Evolutionary conservation across 2,329 filamentous ascomycete genomes (phyloP), one percentile per base, ranked within the genome.

Genomic region (Ceratocystis papillata): DNA sequence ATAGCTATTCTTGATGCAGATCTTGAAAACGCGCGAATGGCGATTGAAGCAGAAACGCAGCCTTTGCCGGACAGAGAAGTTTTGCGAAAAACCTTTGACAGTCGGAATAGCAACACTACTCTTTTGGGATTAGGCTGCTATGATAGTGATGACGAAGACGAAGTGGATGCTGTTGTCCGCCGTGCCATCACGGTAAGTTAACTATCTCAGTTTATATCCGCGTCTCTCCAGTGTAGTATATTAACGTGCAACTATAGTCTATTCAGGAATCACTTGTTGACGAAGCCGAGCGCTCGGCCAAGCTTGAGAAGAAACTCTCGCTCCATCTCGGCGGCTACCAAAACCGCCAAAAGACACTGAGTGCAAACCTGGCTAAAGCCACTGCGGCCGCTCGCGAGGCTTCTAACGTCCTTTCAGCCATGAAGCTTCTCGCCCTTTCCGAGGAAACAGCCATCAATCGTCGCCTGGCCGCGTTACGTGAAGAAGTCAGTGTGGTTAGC

Each of bases 261-360:
- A 82, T 91, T 1, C 88, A 94, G 75, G 83, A 89, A 60, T 80
- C 82, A 6, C 88, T 96, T 69, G 81, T 89, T 70, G 78, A 82
- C 2, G 85, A 86, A 0, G 94, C 92, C 2, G 87, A 93, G 71
- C 83, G 87, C 67, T 89, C 89, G 65, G 90, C 90, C 73, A 95
- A 93, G 75, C 79, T 96, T 1, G 92, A 97, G 76, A 96, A 96
- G 82, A 96, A 94, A 76, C 83, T 99, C n/a, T 80, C 81, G 0
- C 80, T 96, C 65, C 87, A 94, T 71, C 84, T 96, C 1, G 92
- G 92, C 28, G 94, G 94, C 15, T 99, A 99, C 76, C 87, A 92
- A 74, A 86, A 91, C 70, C 87, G 94, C 41, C 86, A 90, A 44
- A 91, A 91, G 75, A 86, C 84, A 70, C 81, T 99, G 30, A 83